Conservation (phyloP, 1,139 yeast genomes). For the Blastobotrys arbuscula region DNA sequence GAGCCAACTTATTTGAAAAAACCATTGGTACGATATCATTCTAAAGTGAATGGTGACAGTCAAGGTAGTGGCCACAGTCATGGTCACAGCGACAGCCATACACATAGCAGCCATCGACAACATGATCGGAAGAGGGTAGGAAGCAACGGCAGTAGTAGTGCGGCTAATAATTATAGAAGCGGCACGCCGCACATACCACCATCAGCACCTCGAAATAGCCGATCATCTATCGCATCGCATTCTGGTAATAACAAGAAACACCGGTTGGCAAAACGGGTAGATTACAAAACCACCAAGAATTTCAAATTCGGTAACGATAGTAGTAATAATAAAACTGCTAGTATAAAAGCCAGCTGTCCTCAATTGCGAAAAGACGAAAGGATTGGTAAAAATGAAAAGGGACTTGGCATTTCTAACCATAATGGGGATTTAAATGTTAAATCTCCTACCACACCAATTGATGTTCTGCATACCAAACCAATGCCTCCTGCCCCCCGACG, state of each 20-base stretch:
- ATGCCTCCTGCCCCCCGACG: neutral
- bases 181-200: neutral
- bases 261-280: neutral
- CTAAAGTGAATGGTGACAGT: neutral
- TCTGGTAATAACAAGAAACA: neutral
- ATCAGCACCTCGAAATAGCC: neutral
- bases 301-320: conserved; percentile 5
- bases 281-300: conserved; percentile 6
- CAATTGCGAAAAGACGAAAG: neutral
- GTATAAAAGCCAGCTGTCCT: neutral
- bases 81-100: neutral
- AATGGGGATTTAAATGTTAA: neutral
- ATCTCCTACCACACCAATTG: neutral
- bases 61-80: neutral
- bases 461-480: neutral
- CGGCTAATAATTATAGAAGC: neutral
- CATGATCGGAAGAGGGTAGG: neutral
- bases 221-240: neutral
- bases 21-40: neutral
- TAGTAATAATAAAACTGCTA: neutral
- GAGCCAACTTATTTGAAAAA: neutral
- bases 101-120: neutral
- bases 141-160: neutral
- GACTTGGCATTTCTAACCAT: neutral
- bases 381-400: neutral